Evolutionary conservation across 1,139 yeast genomes (phyloP), one percentile per base, ranked within the genome.

Genomic region (Meyerozyma guilliermondii): DNA sequence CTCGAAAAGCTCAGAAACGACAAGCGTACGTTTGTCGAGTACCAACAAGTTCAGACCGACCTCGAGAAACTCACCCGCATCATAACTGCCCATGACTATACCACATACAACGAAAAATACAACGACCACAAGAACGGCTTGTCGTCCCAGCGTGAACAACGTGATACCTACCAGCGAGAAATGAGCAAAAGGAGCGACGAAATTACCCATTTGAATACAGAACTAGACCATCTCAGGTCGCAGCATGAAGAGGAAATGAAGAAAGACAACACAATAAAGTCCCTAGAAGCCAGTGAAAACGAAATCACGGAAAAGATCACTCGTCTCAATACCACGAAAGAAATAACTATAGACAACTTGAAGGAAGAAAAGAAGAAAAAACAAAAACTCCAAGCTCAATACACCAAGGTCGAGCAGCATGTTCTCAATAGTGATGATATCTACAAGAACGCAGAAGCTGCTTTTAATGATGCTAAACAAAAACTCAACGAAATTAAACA

Each of bases 1-100:
- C 71, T 94, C 40, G 94, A 86, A 45, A 85, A 84, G 54, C 71
- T 91, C 45, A 74, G 95, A 46, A 75, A 76, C 43, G 96, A 92
- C 55, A 91, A 89, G 66, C 76, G 95, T 52, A 72, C 81, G 26
- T 91, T 85, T 56, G 64, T 91, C 40, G 98, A 91, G 55, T 91
- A 75, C 60, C 97, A 92, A 63, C 89, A 87, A 50, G 79, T 85
- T 9, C 92, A 87, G 54, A 74, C 86, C 8, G 92, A 88, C 53
- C 69, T 87, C 48, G 98, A 92, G 60, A 81, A 83, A 38, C 65
- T 84, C 31, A 74, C 85, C 10, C 76, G 87, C 52, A 75, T 89
- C 1, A 84, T 88, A 3, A 82, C 83, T 35, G 94, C 96, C 3
- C 83, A 85, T 58, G 92, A 86, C 52, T 91, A 80, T 56, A 61